Evolutionary conservation across 768 basidiomycete species (phyloP), one percentile per base, ranked within the genome.

Genomic region (Agrocybe praecox): DNA sequence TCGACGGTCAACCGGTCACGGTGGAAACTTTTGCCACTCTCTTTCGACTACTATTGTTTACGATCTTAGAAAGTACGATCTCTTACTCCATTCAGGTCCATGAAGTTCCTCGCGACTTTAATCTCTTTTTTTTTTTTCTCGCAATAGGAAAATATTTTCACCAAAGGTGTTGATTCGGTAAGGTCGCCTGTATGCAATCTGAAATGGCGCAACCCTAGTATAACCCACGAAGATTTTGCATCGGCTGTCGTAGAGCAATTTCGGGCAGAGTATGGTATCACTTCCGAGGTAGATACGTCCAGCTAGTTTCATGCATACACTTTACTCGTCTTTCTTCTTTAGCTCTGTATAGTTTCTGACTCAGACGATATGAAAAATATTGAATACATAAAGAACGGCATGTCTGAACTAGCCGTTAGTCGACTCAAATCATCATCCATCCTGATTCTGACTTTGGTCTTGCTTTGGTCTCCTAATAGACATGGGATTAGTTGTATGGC

Each of bases 131-230:
- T 21, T 46, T 34, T 47, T 45, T 23, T 40, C 34, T n/a, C n/a
- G 24, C 46, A 40, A 12, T 64, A 96, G 94, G 84, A 84, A 14
- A 81, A 84, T 17, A 91, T 98, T 81, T 69, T 85, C 32, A 92
- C 93, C 2, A 91, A 88, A 69, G 92, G 93, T 0, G 90, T 98
- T 40, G 85, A 87, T 1, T 98, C 95, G 21, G 92, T 98, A 15
- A 89, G 93, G 47, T 97, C 96, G 1, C 92, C 94, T 0, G 96
- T 98, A 0, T 85, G 87, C 65, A 98, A 97, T 62, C 78, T 98
- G 29, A 77, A 74, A 34, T 79, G 84, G 57, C 84, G 78, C 64
- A 77, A 74, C 53, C 59, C 76, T 4, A 56, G 63, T 2, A 72
- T 88, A 46, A 83, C 79, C 8, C 94, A 98, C 63, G 82, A 87